Evolutionary conservation across 306 rosid species (phyloP), one percentile per base, ranked within the genome.

Genomic region (Parietaria judaica): DNA sequence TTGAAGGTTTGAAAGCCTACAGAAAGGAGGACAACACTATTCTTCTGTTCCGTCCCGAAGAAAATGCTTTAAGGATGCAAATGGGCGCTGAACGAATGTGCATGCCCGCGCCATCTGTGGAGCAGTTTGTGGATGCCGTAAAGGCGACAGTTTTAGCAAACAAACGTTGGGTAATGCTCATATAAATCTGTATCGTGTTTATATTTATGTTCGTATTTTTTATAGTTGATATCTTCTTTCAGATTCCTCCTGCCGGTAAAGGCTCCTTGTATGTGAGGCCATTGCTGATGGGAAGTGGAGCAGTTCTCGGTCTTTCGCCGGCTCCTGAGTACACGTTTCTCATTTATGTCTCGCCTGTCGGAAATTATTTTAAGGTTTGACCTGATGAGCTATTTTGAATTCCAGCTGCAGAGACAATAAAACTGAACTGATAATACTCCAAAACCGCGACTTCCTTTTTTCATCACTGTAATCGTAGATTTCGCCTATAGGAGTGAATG

Each of bases 191-290:
- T 23, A 23, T 23, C 31, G 31, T 23, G 31, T 45, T 48, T 16
- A 68, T 8, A 44, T 46, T 55, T 59, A 14, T 71, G 34, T 41
- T 17, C 13, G 43, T 17, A 36, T 35, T 46, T 68, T 46, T 53
- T 6, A 54, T 63, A 17, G 61, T 41, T 48, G 64, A 66, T 53
- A 36, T 59, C 63, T 74, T 39, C 44, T 76, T 75, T 79, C 88
- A 92, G 96, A 74, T 92, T 54, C 99, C 99, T 55, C 99, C 99
- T 66, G 54, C 74, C 6, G 99, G 96, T 43, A 88, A 86, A 78
- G 99, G 99, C 72, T 88, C 96, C 72, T 69, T 92, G 72, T 88
- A 86, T 66, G 82, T 92, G 78, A 88, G 99, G 76, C 99, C 99
- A 31, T 79, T 92, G 80, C 84, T 92, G 61, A 80, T 92, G 86